Evolutionary conservation across 1,284 basidiomycete species (phyloP).

Genomic region (Malassezia sympodialis): DNA sequence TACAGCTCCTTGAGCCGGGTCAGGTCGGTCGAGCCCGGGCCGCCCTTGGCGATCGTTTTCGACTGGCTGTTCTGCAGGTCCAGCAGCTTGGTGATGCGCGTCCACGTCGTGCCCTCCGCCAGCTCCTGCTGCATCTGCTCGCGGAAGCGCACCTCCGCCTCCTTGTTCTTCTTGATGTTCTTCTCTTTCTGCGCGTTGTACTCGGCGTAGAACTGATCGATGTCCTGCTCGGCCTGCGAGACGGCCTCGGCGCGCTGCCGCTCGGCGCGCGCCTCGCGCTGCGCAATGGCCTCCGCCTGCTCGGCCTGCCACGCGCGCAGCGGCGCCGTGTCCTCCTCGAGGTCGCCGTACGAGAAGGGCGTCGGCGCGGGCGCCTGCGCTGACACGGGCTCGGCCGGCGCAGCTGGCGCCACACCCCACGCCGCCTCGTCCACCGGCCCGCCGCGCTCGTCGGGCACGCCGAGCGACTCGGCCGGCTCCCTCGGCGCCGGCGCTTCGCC

Average conservation of each 20-base stretch:
- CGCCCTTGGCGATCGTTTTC: constrained; percentile 81
- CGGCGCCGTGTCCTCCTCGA: constrained; percentile 34
- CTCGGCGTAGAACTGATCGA: constrained; percentile 91
- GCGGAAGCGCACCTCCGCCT: constrained; percentile 74
- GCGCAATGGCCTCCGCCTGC: constrained; percentile 74
- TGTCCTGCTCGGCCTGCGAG: constrained; percentile 75
- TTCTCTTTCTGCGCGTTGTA: constrained; percentile 86
- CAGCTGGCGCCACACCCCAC: not conserved
- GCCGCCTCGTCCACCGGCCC: constrained; percentile 1
- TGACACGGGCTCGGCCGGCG: not conserved
- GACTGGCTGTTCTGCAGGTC: constrained; percentile 88
- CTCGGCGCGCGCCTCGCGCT: constrained; percentile 68
- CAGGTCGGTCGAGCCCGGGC: constrained; percentile 79
- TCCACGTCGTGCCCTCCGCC: constrained; percentile 87
- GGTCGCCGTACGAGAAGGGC: constrained; percentile 19
- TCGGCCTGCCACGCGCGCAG: constrained; percentile 65
- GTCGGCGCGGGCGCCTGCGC: not conserved
- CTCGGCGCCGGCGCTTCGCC: constrained; percentile 13
- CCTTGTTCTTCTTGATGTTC: constrained; percentile 89
- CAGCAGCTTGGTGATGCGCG: constrained; percentile 74
- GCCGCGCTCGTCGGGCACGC: constrained; percentile 11
- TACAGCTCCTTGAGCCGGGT: constrained; percentile 65
- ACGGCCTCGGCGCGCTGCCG: constrained; percentile 74
- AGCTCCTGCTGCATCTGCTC: constrained; percentile 64
- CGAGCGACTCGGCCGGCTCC: no score